Evolutionary conservation across 1,139 yeast species (phyloP).

Genomic region (Casaregolazyma suthepensis): DNA sequence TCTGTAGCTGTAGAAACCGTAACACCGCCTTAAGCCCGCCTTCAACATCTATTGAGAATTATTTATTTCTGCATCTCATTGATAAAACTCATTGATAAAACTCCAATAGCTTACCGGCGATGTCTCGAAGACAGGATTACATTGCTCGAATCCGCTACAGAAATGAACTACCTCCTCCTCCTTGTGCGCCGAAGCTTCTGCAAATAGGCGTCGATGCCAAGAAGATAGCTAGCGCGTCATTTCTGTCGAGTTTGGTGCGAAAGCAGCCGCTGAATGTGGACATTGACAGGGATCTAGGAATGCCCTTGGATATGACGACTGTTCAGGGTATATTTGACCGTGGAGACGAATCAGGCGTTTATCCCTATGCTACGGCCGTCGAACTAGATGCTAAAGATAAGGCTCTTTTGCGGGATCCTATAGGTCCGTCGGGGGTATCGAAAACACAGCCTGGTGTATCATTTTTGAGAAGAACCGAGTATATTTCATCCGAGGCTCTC

Average conservation of each 20-base stretch:
- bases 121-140: conserved; percentile 61
- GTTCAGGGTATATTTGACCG: conserved; percentile 65
- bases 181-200: conserved; percentile 81
- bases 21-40: background rate
- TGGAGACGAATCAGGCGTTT: conserved; percentile 46
- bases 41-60: background rate
- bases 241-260: conserved; percentile 67
- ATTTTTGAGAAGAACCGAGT: conserved; percentile 90
- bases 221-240: conserved; percentile 50
- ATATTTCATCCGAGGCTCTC: conserved; percentile 48
- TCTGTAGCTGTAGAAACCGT: background rate
- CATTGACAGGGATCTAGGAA: conserved; percentile 69
- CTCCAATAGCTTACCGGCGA: conserved; percentile 8
- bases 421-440: conserved; percentile 36
- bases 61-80: background rate
- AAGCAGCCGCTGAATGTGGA: conserved; percentile 67
- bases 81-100: no score
- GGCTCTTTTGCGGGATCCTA: conserved; percentile 72
- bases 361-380: conserved; percentile 17
- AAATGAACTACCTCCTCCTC: conserved; percentile 89
- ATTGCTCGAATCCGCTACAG: conserved; percentile 81
- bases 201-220: conserved; percentile 42
- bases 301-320: conserved; percentile 68
- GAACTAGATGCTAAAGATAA: conserved; percentile 70
- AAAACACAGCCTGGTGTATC: conserved; percentile 62